Percentiles rank a stretch among this genome's conserved stretches.
phyloP scores from a whole-genome alignment of 2,329 filamentous ascomycete species.

The Ceratocystis destructans region DNA sequence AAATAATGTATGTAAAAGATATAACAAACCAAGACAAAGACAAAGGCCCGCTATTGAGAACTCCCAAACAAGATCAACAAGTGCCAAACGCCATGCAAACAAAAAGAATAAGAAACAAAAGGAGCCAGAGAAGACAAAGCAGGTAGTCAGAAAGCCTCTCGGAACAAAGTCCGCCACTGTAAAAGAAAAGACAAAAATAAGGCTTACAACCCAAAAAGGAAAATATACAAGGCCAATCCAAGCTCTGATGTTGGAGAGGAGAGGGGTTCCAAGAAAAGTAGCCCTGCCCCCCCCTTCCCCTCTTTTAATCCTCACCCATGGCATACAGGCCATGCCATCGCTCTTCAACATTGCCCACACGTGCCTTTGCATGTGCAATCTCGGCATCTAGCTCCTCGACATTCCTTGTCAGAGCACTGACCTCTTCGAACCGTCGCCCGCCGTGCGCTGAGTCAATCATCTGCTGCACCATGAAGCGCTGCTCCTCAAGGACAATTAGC shows the following conservation, averaged over 20 bases:
- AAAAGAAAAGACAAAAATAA: not conserved
- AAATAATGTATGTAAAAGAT: not conserved
- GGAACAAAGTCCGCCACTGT: not conserved
- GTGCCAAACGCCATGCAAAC: not conserved
- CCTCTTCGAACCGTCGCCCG: conserved; percentile 72
- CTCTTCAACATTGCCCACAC: conserved; percentile 52
- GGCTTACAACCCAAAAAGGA: not conserved
- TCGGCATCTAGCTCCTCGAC: conserved; percentile 69
- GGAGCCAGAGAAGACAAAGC: not conserved
- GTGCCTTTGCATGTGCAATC: conserved; percentile 53
- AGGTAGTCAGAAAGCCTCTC: not conserved
- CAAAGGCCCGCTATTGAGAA: not conserved
- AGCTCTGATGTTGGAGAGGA: not conserved
- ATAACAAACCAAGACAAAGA: not conserved
- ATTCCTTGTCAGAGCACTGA: conserved; percentile 64
- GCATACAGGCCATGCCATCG: conserved; percentile 20
- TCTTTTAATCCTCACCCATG: not conserved
- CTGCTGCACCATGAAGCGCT: conserved; percentile 73
- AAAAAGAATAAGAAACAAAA: not conserved
- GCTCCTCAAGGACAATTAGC: conserved; percentile 76
- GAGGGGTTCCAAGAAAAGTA: no score
- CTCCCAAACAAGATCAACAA: not conserved
- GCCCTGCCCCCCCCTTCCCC: not conserved
- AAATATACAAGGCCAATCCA: not conserved
- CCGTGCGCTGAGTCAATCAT: conserved; percentile 71